These are phyloP conservation scores for Talaromyces amestolkiae DNA, from an alignment of 2,329 filamentous ascomycete species.

Conservation along the genomic window DNA sequence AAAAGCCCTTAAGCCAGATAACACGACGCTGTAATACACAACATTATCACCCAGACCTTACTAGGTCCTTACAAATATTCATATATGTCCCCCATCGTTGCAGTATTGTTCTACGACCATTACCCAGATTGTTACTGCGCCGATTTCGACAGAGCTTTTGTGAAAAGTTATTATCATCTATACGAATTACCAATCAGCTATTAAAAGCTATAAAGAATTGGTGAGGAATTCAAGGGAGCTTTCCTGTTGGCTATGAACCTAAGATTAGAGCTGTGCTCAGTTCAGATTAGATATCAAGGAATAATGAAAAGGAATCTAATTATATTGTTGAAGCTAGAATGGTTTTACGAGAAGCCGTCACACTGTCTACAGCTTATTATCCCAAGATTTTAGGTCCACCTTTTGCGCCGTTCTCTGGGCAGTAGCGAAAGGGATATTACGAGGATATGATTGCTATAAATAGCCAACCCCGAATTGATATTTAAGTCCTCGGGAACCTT, in stretches of 20 bases:
- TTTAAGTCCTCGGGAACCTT: too few species aligned
- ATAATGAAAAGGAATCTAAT: conserved; percentile 46
- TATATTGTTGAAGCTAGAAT: conserved; percentile 52
- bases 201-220: conserved; percentile 40
- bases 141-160: too few species aligned
- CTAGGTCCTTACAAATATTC: too few species aligned
- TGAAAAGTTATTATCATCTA: too few species aligned
- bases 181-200: conserved; percentile 25
- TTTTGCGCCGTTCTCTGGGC: conserved; percentile 44
- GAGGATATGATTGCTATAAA: conserved; percentile 50
- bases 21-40: too few species aligned
- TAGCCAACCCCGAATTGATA: conserved; percentile 45
- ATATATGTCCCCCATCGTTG: too few species aligned
- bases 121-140: too few species aligned
- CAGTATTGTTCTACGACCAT: too few species aligned
- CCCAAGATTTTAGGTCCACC: conserved; percentile 47
- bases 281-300: conserved; percentile 46
- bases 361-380: conserved; percentile 48
- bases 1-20: too few species aligned
- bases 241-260: too few species aligned
- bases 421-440: conserved; percentile 48
- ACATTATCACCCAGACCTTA: too few species aligned
- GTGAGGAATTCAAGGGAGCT: conserved; percentile 37
- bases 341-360: conserved; percentile 52
- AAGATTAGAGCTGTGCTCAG: conserved; percentile 51